Evolutionary conservation across 805 yeast species (phyloP).

Genomic region (Nakazawaea populi): DNA sequence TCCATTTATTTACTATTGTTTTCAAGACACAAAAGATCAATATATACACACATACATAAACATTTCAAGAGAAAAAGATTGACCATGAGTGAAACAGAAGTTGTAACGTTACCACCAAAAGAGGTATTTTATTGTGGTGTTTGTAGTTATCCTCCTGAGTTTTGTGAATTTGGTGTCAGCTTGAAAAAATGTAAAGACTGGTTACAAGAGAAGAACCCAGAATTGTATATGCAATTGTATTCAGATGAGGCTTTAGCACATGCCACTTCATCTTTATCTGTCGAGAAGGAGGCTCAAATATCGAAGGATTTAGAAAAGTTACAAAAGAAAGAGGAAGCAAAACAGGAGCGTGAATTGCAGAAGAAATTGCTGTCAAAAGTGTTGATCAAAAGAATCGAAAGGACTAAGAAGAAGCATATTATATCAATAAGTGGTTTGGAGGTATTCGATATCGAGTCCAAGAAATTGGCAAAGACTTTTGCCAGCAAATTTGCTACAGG

Average conservation of each 20-base stretch:
- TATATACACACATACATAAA: background rate
- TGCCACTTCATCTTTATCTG: constrained; percentile 53
- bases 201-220: constrained; percentile 57
- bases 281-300: constrained; percentile 78
- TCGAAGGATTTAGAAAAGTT: constrained; percentile 77
- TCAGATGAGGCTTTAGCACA: constrained; percentile 50
- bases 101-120: constrained; percentile 17
- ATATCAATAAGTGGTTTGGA: constrained; percentile 85
- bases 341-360: constrained; percentile 77
- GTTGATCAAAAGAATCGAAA: constrained; percentile 76
- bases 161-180: constrained; percentile 85
- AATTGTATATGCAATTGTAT: constrained; percentile 55
- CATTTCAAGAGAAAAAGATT: background rate
- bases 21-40: no score
- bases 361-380: constrained; percentile 78
- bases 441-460: constrained; percentile 82
- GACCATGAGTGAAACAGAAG: constrained; percentile 1
- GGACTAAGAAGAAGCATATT: constrained; percentile 84
- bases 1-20: no score
- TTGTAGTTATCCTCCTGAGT: constrained; percentile 83
- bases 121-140: constrained; percentile 65
- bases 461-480: constrained; percentile 85
- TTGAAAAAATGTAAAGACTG: constrained; percentile 81
- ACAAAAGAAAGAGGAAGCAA: constrained; percentile 81
- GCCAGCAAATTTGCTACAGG: constrained; percentile 96